A percentile compares a stretch with the other conserved stretches of the same genome.
Evolutionary conservation across 164 flowering plant species (phyloP).

Genomic region (Malania oleifera): DNA sequence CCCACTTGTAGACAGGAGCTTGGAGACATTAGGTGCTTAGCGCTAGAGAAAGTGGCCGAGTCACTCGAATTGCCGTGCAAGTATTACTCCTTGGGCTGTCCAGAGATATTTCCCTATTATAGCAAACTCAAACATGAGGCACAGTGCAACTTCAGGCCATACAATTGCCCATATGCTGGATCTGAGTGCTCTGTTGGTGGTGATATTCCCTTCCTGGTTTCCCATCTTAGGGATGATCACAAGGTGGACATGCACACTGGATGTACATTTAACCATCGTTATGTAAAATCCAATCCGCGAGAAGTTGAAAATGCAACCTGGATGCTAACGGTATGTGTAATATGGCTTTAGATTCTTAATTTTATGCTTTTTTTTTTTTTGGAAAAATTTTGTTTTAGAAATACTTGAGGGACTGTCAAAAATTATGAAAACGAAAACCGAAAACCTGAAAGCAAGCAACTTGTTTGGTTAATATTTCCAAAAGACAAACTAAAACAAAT

Average conservation of each 20-base stretch:
- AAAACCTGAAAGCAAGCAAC: too few relatives aligned
- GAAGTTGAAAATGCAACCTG: conserved; percentile 95
- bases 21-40: conserved; percentile 70
- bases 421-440: too few relatives aligned
- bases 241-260: conserved; percentile 98
- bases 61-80: conserved; percentile 73
- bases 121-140: conserved; percentile 68
- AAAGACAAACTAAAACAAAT: too few relatives aligned
- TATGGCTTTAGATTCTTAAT: neutral
- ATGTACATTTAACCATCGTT: conserved; percentile 88
- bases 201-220: conserved; percentile 75
- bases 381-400: too few relatives aligned
- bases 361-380: neutral
- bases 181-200: conserved; percentile 86
- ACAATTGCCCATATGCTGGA: conserved; percentile 77
- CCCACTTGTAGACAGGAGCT: conserved; percentile 75
- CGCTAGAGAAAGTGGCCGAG: conserved; percentile 74
- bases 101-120: conserved; percentile 66
- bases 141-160: conserved; percentile 62
- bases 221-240: conserved; percentile 91
- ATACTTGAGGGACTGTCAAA: too few relatives aligned
- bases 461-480: too few relatives aligned
- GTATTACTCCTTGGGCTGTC: conserved; percentile 52
- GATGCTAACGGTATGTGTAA: conserved; percentile 79
- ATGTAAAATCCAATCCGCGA: conserved; percentile 90